These are phyloP conservation scores for Ilyonectria sp. DNA, from an alignment of 2,329 filamentous ascomycete genomes.

Conservation along the genomic window DNA sequence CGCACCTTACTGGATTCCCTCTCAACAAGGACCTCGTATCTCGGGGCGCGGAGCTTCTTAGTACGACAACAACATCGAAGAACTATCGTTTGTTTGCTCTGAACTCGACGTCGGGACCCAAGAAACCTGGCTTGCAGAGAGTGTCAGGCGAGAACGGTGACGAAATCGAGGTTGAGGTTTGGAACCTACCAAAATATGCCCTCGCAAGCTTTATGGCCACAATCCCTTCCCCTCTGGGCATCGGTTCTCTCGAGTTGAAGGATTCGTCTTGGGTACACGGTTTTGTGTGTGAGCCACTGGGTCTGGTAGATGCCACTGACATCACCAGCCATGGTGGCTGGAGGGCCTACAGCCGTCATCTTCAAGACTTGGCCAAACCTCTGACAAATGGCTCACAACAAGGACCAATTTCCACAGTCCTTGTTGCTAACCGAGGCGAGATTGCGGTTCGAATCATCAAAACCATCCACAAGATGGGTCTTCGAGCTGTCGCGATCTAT, in stretches of 20 bases:
- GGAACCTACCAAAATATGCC: slow-evolving; percentile 49
- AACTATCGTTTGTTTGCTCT: slow-evolving; percentile 52
- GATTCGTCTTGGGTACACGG: slow-evolving; percentile 54
- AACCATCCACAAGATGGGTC: slow-evolving; percentile 77
- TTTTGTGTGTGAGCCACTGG: slow-evolving; percentile 56
- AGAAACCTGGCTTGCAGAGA: slow-evolving; percentile 53
- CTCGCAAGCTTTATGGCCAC: slow-evolving; percentile 53
- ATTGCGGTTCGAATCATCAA: slow-evolving; percentile 77
- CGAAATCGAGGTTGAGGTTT: slow-evolving; percentile 54
- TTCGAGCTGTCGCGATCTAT: slow-evolving; percentile 79
- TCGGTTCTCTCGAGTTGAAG: slow-evolving; percentile 54
- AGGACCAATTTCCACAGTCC: slow-evolving; percentile 48
- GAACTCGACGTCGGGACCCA: slow-evolving; percentile 31
- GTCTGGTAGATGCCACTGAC: slow-evolving; percentile 49
- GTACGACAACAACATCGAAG: slow-evolving; percentile 48
- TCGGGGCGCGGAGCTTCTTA: slow-evolving; percentile 47
- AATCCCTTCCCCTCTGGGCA: slow-evolving; percentile 52
- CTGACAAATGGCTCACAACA: not conserved
- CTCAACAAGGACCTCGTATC: slow-evolving; percentile 53
- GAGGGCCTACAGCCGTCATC: slow-evolving; percentile 45
- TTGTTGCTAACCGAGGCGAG: slow-evolving; percentile 80
- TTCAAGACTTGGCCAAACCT: not conserved
- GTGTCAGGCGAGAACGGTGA: slow-evolving; percentile 41
- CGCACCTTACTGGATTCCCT: slow-evolving; percentile 54
- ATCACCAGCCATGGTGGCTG: slow-evolving; percentile 53